phyloP scores from a whole-genome alignment of 2,329 filamentous ascomycete genomes.

The Exophiala lecanii-corni region DNA sequence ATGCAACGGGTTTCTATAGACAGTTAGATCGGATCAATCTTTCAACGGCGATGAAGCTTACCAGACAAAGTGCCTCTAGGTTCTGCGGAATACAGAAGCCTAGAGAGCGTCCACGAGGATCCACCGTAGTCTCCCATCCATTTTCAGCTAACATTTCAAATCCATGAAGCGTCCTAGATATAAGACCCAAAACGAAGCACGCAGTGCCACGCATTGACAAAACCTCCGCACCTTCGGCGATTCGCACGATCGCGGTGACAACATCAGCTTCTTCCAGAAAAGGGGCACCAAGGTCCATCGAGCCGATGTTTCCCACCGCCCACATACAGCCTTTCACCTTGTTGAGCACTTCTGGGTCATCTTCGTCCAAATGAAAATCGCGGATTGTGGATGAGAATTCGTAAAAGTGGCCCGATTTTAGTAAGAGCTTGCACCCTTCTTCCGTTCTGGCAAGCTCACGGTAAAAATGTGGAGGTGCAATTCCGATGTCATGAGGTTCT shows the following conservation, averaged over 20 bases:
- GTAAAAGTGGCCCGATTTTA: constrained; percentile 92
- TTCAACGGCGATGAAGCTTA: constrained; percentile 32
- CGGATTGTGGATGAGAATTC: constrained; percentile 87
- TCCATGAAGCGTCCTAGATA: constrained; percentile 86
- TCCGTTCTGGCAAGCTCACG: constrained; percentile 86
- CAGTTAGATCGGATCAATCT: too few relatives aligned
- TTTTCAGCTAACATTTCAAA: constrained; percentile 84
- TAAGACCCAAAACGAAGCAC: constrained; percentile 90
- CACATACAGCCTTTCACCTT: constrained; percentile 97
- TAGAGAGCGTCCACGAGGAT: constrained; percentile 72
- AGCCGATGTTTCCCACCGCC: constrained; percentile 96
- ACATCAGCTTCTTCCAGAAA: constrained; percentile 90
- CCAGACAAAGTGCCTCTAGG: constrained; percentile 70
- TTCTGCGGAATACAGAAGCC: constrained; percentile 83
- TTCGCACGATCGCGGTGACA: constrained; percentile 77
- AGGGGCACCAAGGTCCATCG: constrained; percentile 92
- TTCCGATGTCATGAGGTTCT: constrained; percentile 52
- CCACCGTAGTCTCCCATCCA: constrained; percentile 90
- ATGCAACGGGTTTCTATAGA: constrained; percentile 15
- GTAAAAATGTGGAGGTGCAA: constrained; percentile 96
- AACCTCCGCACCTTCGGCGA: constrained; percentile 82
- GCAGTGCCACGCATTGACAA: constrained; percentile 92
- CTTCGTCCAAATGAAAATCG: constrained; percentile 77
- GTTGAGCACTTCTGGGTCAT: constrained; percentile 77
- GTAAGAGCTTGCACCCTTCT: constrained; percentile 84